Conservation (phyloP, 2,329 filamentous ascomycete species). For the Fusarium pseudocircinatum region DNA sequence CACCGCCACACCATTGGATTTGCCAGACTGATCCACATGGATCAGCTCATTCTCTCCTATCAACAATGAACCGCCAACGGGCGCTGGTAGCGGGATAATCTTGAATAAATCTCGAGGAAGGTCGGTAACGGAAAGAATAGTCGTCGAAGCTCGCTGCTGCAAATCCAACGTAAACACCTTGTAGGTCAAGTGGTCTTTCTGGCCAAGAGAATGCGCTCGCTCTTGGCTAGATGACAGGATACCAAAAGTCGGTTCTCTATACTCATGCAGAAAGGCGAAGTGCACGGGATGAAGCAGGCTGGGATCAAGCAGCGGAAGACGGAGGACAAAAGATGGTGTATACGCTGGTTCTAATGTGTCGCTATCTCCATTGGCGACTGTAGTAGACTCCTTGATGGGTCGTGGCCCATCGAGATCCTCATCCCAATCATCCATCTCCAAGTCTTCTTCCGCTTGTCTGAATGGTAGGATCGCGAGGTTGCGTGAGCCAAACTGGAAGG, state of each 20-base stretch:
- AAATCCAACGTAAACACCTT: slow-evolving; percentile 96
- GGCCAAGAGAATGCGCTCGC: slow-evolving; percentile 80
- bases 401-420: slow-evolving; percentile 78
- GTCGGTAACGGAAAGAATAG: slow-evolving; percentile 84
- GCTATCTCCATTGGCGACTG: slow-evolving; percentile 49
- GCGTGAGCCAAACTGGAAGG: slow-evolving; percentile 88
- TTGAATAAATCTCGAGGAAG: slow-evolving; percentile 88
- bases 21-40: slow-evolving; percentile 95
- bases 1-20: slow-evolving; percentile 89
- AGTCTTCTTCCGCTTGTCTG: slow-evolving; percentile 83
- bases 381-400: slow-evolving; percentile 57
- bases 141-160: slow-evolving; percentile 91
- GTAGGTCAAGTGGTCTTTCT: slow-evolving; percentile 88
- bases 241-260: slow-evolving; percentile 96
- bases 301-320: slow-evolving; percentile 88
- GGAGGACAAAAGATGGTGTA: slow-evolving; percentile 90
- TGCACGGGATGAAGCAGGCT: slow-evolving; percentile 88
- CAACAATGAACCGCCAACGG: slow-evolving; percentile 88
- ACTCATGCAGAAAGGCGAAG: slow-evolving; percentile 93
- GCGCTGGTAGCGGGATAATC: slow-evolving; percentile 83
- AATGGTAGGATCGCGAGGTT: slow-evolving; percentile 96
- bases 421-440: slow-evolving; percentile 93
- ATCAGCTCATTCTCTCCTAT: slow-evolving; percentile 91
- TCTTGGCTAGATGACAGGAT: slow-evolving; percentile 83
- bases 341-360: slow-evolving; percentile 72